Evolutionary conservation across 2,329 filamentous ascomycete species (phyloP).

Genomic region (Zasmidium cellare): DNA sequence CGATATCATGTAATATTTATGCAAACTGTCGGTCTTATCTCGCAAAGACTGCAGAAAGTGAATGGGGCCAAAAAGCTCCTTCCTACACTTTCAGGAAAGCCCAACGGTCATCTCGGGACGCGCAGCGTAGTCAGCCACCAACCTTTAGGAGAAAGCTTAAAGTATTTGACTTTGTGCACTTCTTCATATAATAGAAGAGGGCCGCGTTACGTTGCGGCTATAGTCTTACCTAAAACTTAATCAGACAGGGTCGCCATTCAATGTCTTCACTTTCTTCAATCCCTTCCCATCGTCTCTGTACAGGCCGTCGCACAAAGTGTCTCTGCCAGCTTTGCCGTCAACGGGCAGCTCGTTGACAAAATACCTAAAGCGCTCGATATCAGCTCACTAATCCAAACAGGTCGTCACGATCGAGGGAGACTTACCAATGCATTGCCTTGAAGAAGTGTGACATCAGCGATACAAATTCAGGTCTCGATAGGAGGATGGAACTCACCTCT

Average conservation of each 20-base stretch:
- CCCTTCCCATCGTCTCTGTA: constrained; percentile 17
- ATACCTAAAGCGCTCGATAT: too few relatives aligned
- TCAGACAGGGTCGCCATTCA: constrained; percentile 12
- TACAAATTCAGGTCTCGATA: not conserved
- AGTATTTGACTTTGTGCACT: not conserved
- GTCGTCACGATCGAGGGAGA: too few relatives aligned
- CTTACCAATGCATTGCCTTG: constrained; percentile 25
- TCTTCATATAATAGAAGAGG: too few relatives aligned
- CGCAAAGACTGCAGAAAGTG: too few relatives aligned
- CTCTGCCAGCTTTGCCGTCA: constrained; percentile 13
- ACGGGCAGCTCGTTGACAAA: constrained; percentile 26
- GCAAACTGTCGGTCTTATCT: too few relatives aligned
- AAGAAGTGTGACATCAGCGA: not conserved
- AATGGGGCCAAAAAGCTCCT: too few relatives aligned
- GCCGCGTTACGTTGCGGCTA: too few relatives aligned
- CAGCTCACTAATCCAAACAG: too few relatives aligned
- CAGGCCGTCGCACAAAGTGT: constrained; percentile 20
- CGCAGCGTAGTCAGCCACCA: not conserved
- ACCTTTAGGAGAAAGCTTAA: not conserved
- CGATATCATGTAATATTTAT: too few relatives aligned
- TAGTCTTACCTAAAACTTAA: too few relatives aligned
- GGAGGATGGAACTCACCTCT: constrained; percentile 2
- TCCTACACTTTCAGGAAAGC: not conserved
- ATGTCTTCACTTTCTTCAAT: constrained; percentile 17
- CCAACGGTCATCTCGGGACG: not conserved